Percentiles rank a stretch among this genome's conserved stretches.
phyloP scores from a whole-genome alignment of 1,139 yeast species.

The Suhomyces wounanorum region DNA sequence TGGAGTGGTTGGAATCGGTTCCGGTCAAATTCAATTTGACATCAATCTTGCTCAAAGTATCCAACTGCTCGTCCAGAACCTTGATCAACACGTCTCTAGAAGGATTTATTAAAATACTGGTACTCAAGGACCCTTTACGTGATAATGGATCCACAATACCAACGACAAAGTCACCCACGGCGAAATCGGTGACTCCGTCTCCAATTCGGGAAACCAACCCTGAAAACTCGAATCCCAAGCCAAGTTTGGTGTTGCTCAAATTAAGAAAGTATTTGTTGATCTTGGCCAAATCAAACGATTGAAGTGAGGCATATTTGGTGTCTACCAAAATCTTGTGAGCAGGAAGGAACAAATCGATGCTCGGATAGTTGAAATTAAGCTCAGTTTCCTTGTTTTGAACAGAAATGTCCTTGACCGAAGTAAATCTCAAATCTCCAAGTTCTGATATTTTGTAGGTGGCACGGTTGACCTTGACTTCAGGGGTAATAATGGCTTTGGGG shows the following conservation, averaged over 20 bases:
- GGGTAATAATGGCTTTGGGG: constrained; percentile 20
- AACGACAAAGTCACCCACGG: constrained; percentile 39
- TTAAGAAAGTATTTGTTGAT: constrained; percentile 40
- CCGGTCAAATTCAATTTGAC: constrained; percentile 9
- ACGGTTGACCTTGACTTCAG: neutral
- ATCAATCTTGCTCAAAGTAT: constrained; percentile 20
- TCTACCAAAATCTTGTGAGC: constrained; percentile 38
- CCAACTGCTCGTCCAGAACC: constrained; percentile 29
- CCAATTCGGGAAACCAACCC: constrained; percentile 41
- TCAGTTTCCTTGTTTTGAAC: constrained; percentile 46
- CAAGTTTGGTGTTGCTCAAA: constrained; percentile 41
- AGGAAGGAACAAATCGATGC: constrained; percentile 38
- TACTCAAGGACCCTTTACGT: constrained; percentile 41
- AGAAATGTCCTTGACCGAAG: constrained; percentile 45
- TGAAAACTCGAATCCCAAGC: constrained; percentile 46
- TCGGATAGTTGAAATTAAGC: constrained; percentile 45
- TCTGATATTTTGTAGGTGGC: constrained; percentile 12
- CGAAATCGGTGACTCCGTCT: constrained; percentile 25
- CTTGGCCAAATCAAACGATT: constrained; percentile 43
- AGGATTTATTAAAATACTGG: constrained; percentile 39
- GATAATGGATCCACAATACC: constrained; percentile 39
- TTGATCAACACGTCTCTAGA: constrained; percentile 33
- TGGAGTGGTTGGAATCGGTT: neutral
- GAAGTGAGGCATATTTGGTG: constrained; percentile 39
- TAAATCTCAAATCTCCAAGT: constrained; percentile 34